Evolutionary conservation across 345 rosid genomes (phyloP), one percentile per base, ranked within the genome.

Genomic region (Capsella bursapastoris): DNA sequence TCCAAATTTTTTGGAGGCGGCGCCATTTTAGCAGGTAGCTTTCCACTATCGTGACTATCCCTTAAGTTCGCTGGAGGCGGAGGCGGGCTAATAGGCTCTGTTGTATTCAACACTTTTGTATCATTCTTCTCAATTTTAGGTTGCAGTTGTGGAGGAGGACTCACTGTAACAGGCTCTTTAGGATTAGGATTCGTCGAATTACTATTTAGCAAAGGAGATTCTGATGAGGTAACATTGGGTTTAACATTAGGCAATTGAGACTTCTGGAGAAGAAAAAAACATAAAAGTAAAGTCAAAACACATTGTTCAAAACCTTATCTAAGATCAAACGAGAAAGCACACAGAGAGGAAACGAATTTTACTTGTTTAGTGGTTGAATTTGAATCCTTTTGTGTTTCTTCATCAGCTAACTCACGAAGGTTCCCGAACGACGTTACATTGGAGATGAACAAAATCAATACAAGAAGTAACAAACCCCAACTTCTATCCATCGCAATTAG

Each of bases 381-480:
- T 14, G 82, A 22, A 29, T 64, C 70, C 10, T 58, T 31, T 0
- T 59, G 76, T 71, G 85, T 40, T 32, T 66, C 78, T 52, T 72
- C 81, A 31, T 78, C 84, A 18, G 37, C 82, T 62, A 82, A 72
- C 45, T 57, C 58, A 16, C 83, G 84, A 81, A 73, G 37, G 49
- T 22, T 62, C 43, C 64, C 47, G 15, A 64, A 49, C 53, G 74
- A 72, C 0, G 84, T 72, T 65, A 80, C 89, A 45, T 66, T 29
- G 70, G 90, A 85, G 81, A 79, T 58, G 41, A 83, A 41, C 35
- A 85, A 57, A 73, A 87, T 28, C 82, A 87, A 74, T 3, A 83
- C 75, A 63, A 88, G 1, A 62, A 83, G 70, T 45, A 79, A 78
- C 8, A 65, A 38, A 11, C 73, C 69, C 77, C 72, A 72, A 72